These are phyloP conservation scores for Boletus coccyginus DNA, from an alignment of 768 basidiomycete species.

Conservation along the genomic window DNA sequence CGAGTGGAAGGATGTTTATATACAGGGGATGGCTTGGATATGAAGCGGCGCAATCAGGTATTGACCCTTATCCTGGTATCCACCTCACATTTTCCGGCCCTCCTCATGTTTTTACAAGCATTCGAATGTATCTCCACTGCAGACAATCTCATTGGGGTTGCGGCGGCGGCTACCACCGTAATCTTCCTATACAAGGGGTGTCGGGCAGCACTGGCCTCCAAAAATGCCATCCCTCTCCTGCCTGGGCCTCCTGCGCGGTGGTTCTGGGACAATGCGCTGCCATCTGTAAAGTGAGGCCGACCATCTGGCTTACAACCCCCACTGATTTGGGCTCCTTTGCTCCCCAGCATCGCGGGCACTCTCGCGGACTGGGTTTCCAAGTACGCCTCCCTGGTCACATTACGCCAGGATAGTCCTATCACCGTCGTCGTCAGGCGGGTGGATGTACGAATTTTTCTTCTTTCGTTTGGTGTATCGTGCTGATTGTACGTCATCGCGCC, in stretches of 20 bases:
- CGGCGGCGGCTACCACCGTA: background rate
- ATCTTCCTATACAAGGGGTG: constrained; percentile 2
- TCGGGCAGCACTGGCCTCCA: background rate
- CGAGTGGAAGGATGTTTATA: too few relatives aligned
- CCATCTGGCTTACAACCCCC: background rate
- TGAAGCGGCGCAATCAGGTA: background rate
- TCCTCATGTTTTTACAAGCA: background rate
- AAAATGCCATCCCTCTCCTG: constrained; percentile 17
- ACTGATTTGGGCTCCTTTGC: background rate
- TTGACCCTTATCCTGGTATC: background rate
- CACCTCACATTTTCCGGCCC: background rate
- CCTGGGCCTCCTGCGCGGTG: constrained; percentile 26
- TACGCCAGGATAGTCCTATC: constrained; percentile 42
- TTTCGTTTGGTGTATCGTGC: background rate
- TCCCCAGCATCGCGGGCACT: constrained; percentile 14
- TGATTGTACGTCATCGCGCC: background rate
- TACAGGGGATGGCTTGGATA: too few relatives aligned
- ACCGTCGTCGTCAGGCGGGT: constrained; percentile 20
- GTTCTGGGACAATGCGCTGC: constrained; percentile 24
- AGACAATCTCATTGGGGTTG: constrained; percentile 2
- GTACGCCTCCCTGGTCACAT: constrained; percentile 56
- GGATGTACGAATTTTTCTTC: constrained; percentile 10
- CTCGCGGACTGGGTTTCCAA: constrained; percentile 52
- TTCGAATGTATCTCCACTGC: background rate
- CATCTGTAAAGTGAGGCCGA: constrained; percentile 16